phyloP scores from a whole-genome alignment of 768 basidiomycete species.

The Lactarius sp. region DNA sequence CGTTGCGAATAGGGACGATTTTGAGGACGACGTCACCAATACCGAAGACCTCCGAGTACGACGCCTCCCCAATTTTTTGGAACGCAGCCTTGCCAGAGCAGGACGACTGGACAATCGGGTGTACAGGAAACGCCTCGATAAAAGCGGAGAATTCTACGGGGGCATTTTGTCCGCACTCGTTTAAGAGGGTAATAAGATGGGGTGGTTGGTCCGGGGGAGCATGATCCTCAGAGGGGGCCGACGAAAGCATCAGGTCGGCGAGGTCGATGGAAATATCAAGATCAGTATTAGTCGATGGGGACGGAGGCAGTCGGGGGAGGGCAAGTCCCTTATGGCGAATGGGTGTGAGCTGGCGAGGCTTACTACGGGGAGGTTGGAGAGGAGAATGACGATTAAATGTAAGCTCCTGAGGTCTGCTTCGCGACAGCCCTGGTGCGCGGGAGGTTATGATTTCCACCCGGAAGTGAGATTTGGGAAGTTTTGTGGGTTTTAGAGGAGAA shows the following conservation, averaged over 20 bases:
- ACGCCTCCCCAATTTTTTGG: slow-evolving; percentile 92
- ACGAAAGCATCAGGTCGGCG: slow-evolving; percentile 38
- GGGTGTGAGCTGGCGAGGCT: slow-evolving; percentile 63
- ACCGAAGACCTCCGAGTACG: slow-evolving; percentile 94
- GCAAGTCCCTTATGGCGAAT: slow-evolving; percentile 43
- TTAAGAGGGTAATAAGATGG: slow-evolving; percentile 59
- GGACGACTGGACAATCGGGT: slow-evolving; percentile 51
- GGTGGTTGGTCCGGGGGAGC: slow-evolving; percentile 37
- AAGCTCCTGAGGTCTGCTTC: slow-evolving; percentile 11
- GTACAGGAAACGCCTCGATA: slow-evolving; percentile 74
- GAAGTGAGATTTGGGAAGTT: slow-evolving; percentile 4
- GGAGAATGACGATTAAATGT: neutral
- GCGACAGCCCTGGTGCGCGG: neutral
- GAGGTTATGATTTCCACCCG: slow-evolving; percentile 14
- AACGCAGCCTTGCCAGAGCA: slow-evolving; percentile 39
- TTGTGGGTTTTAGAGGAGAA: neutral
- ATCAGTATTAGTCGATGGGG: slow-evolving; percentile 54
- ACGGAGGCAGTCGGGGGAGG: slow-evolving; percentile 41
- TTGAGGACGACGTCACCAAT: slow-evolving; percentile 88
- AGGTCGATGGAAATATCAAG: slow-evolving; percentile 45
- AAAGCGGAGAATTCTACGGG: slow-evolving; percentile 79
- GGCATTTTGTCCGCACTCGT: slow-evolving; percentile 63
- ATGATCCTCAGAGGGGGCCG: slow-evolving; percentile 22
- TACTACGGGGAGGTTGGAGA: slow-evolving; percentile 29
- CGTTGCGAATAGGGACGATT: slow-evolving; percentile 71